Percentiles rank a stretch among this genome's conserved stretches.
These are phyloP conservation scores for Cutaneotrichosporon sp. DNA, from an alignment of 1,284 basidiomycete species.

Conservation along the genomic window DNA sequence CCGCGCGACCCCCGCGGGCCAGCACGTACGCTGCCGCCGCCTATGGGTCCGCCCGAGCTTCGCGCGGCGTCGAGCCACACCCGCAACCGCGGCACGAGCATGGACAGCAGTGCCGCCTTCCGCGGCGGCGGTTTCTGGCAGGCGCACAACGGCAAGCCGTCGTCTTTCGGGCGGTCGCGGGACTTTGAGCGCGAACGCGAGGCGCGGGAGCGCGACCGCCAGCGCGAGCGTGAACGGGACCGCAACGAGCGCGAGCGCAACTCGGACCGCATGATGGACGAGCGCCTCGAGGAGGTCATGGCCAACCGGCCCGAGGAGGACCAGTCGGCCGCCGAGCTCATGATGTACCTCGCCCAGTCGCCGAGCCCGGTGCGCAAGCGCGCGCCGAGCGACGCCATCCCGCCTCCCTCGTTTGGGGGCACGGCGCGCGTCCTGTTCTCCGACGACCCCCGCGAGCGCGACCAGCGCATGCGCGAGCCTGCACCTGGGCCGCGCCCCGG, in stretches of 20 bases:
- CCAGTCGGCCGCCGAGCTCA: constrained; percentile 50
- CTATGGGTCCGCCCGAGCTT: constrained; percentile 5
- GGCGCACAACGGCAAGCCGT: constrained; percentile 8
- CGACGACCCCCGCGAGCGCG: constrained; percentile 24
- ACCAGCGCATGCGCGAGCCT: constrained; percentile 9
- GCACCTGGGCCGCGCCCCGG: constrained; percentile 11
- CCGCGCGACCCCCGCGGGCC: constrained; percentile 13
- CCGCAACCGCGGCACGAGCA: constrained; percentile 19
- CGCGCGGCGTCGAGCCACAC: constrained; percentile 14
- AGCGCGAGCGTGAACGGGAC: constrained; percentile 19
- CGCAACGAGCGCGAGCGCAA: constrained; percentile 11
- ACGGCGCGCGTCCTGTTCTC: constrained; percentile 47
- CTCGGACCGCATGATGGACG: constrained; percentile 7
- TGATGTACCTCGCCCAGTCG: constrained; percentile 54
- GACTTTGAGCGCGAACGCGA: constrained; percentile 10
- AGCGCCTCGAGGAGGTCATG: constrained; percentile 8
- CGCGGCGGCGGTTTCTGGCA: constrained; percentile 23
- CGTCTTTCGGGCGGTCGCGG: neutral
- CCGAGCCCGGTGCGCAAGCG: constrained; percentile 37
- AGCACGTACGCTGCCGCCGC: constrained; percentile 8
- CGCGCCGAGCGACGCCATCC: constrained; percentile 12
- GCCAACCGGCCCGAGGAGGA: constrained; percentile 39
- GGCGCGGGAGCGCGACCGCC: constrained; percentile 11
- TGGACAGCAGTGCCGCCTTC: constrained; percentile 22
- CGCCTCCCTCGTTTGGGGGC: constrained; percentile 24